These are phyloP conservation scores for Cryphonectria japonica DNA, from an alignment of 2,329 filamentous ascomycete species.

Conservation along the genomic window DNA sequence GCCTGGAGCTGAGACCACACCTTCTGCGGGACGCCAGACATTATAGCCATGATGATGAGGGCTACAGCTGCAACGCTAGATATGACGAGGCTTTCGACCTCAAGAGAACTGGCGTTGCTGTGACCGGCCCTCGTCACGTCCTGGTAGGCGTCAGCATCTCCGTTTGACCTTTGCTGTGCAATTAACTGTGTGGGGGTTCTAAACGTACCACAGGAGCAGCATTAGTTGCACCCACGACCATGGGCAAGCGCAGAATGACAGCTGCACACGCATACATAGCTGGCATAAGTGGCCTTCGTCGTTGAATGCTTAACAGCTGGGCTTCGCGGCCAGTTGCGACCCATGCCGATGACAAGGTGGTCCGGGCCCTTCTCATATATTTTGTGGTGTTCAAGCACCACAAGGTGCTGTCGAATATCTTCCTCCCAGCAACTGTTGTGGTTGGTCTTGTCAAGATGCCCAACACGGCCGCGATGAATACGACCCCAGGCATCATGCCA, in stretches of 20 bases:
- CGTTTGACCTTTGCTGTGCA: background rate
- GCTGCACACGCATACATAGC: too few relatives aligned
- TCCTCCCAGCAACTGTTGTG: background rate
- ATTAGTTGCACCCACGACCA: background rate
- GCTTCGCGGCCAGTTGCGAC: background rate
- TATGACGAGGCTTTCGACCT: background rate
- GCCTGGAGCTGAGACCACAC: background rate
- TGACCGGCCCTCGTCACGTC: background rate
- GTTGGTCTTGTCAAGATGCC: background rate
- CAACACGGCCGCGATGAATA: background rate
- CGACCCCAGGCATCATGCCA: background rate
- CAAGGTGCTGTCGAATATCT: background rate
- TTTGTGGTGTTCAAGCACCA: background rate
- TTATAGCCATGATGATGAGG: background rate
- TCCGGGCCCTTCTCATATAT: background rate
- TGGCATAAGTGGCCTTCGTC: background rate
- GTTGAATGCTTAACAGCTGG: background rate
- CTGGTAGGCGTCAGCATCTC: background rate
- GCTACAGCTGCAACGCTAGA: background rate
- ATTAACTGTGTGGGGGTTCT: background rate
- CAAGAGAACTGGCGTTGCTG: background rate
- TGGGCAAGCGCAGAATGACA: background rate
- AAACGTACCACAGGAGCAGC: slow-evolving; percentile 8
- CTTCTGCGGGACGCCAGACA: background rate
- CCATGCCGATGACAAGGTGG: background rate